Evolutionary conservation across 306 rosid genomes (phyloP).

Genomic region (Fagus sylvatica): DNA sequence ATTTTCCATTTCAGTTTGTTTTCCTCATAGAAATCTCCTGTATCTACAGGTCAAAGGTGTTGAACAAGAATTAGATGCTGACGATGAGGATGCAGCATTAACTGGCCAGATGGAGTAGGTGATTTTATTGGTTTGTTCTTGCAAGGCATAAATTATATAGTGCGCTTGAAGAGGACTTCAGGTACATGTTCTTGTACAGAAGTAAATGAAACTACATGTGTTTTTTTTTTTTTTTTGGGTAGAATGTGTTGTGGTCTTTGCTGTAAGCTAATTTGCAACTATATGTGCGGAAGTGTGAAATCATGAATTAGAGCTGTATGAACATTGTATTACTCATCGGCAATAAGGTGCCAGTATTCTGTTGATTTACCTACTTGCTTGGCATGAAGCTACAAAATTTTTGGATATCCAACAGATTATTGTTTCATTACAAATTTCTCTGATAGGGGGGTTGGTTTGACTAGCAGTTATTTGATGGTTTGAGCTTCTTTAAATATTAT

Average conservation of each 20-base stretch:
- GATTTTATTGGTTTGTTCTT: conserved; percentile 2
- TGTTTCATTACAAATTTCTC: background rate
- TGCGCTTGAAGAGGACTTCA: conserved; percentile 13
- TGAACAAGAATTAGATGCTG: conserved; percentile 80
- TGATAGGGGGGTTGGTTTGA: too few relatives aligned
- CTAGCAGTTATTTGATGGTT: background rate
- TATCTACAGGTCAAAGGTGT: conserved; percentile 82
- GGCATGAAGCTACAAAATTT: background rate
- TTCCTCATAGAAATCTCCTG: conserved; percentile 2
- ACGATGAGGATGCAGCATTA: conserved; percentile 58
- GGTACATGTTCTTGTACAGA: conserved; percentile 28
- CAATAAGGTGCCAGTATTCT: conserved; percentile 3
- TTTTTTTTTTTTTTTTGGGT: background rate
- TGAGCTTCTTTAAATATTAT: background rate
- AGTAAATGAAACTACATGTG: conserved; percentile 24
- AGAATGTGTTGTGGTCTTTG: background rate
- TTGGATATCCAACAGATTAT: background rate
- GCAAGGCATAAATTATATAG: background rate
- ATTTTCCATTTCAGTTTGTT: background rate
- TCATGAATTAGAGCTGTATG: too few relatives aligned
- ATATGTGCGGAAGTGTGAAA: background rate
- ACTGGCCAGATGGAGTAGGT: conserved; percentile 56
- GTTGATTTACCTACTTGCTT: background rate
- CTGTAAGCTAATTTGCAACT: background rate
- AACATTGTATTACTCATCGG: too few relatives aligned